A percentile compares a stretch with the other conserved stretches of the same genome.
phyloP scores from a whole-genome alignment of 2,329 filamentous ascomycete genomes.

The Eutypa lata region DNA sequence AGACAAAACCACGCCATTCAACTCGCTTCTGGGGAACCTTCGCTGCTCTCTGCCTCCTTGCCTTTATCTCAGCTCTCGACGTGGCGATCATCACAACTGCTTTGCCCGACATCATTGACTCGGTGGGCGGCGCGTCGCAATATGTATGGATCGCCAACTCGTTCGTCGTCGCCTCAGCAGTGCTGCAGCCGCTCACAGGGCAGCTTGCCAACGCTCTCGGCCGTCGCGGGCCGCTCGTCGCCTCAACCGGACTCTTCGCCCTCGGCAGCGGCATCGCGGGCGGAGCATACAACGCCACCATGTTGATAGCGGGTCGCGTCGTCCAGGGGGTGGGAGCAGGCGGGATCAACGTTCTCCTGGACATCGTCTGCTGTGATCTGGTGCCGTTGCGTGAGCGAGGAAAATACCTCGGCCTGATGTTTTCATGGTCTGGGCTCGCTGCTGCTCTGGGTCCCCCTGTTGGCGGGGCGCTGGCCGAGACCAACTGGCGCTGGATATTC shows the following conservation, averaged over 20 bases:
- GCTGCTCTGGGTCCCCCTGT: conserved; percentile 30
- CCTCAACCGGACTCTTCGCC: conserved; percentile 40
- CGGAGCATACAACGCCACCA: conserved; percentile 33
- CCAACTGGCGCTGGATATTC: conserved; percentile 39
- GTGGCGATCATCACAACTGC: conserved; percentile 12
- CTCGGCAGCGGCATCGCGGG: conserved; percentile 46
- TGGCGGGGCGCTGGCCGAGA: conserved; percentile 16
- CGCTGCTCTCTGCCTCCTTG: neutral
- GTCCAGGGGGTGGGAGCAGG: conserved; percentile 42
- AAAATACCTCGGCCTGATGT: conserved; percentile 36
- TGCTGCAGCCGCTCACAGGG: conserved; percentile 45
- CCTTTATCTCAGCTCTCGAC: conserved; percentile 5
- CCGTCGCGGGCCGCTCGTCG: conserved; percentile 36
- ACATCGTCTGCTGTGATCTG: conserved; percentile 49
- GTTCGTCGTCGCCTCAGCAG: conserved; percentile 32
- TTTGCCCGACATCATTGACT: conserved; percentile 16
- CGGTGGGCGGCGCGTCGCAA: conserved; percentile 12
- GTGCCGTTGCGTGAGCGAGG: conserved; percentile 45
- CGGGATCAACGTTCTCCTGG: conserved; percentile 36
- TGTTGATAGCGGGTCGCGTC: conserved; percentile 37
- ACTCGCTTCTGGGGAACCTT: neutral
- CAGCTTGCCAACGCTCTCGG: conserved; percentile 48
- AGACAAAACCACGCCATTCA: too few relatives aligned
- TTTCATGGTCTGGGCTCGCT: conserved; percentile 31
- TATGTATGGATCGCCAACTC: conserved; percentile 27